Base-by-base conservation (phyloP, 495 filamentous ascomycete genomes). In the Neurospora sublineolata region DNA sequence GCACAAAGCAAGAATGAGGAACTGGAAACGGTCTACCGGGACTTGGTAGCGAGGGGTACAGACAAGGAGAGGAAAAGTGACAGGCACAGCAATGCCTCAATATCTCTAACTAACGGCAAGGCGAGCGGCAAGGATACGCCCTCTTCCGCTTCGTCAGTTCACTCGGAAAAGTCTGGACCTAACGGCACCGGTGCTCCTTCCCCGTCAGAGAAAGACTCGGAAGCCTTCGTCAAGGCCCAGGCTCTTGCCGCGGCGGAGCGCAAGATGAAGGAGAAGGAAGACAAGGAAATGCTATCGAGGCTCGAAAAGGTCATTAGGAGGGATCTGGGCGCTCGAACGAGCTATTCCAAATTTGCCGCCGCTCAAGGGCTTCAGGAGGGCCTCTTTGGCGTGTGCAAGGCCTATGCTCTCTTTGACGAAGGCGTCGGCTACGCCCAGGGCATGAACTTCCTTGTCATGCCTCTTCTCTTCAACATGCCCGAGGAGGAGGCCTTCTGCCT, bases 381-480 rank as follows among this genome's bases (percentile, higher is more conserved):
- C 37, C 85, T 99, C 36, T 97, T 97, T 79, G 93, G 93, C 9
- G 86, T 98, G 30, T 98, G 95, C 80, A 99, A 99, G 82, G 94
- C 96, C 16, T 99, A 99, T 80, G 95, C 95, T 1, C 83, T 99
- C 46, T 97, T 94, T 75, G 95, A 99, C 80, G 93, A 97, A 71
- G 89, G 85, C 10, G 94, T 99, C 10, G 94, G 95, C 18, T 99
- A 99, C 82, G 95, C 95, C 7, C 95, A 99, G 79, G 95, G 95
- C 72, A 98, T 99, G 92, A 99, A 97, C 73, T 99, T 99, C 77
- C 89, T 99, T 69, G 91, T 91, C 20, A 98, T 97, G 91, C 95
- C 96, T n/a, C 80, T 99, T 38, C 85, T 99, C 6, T 97, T 99
- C 80, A 98, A 97, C 78, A 97, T 97, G 94, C 92, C 94, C 4